Percentiles rank a stretch among this genome's conserved stretches.
These are phyloP conservation scores for Xylariaceae sp. DNA, from an alignment of 2,329 filamentous ascomycete genomes.

Conservation along the genomic window DNA sequence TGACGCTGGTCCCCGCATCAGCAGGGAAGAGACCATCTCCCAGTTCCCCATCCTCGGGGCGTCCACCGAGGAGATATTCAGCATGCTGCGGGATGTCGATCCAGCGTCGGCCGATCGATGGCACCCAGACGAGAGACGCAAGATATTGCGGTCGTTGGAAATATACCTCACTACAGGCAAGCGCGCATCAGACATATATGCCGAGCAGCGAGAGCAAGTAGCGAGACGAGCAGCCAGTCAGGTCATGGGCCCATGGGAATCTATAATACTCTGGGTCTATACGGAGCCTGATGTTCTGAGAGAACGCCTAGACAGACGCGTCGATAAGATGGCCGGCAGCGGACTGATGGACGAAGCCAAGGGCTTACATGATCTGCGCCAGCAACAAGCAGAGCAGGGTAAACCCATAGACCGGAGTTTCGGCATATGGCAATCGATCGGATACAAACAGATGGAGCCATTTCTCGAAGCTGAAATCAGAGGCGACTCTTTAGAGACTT, in stretches of 20 bases:
- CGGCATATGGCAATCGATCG: conserved; percentile 95
- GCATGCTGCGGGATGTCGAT: conserved; percentile 71
- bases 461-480: conserved; percentile 50
- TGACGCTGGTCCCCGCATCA: conserved; percentile 26
- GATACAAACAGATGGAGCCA: conserved; percentile 81
- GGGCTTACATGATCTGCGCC: conserved; percentile 35
- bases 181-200: conserved; percentile 79
- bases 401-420: conserved; percentile 60
- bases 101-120: conserved; percentile 83
- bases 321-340: conserved; percentile 71
- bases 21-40: conserved; percentile 28
- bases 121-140: conserved; percentile 89
- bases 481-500: conserved; percentile 11
- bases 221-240: conserved; percentile 22
- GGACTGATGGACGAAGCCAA: conserved; percentile 44
- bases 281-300: conserved; percentile 62
- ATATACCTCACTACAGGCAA: conserved; percentile 80
- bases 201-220: conserved; percentile 55
- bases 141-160: conserved; percentile 82
- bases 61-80: conserved; percentile 62
- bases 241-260: conserved; percentile 34
- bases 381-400: conserved; percentile 32
- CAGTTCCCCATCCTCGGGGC: conserved; percentile 65
- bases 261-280: conserved; percentile 83
- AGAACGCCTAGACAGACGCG: conserved; percentile 63